Evolutionary conservation across 2,329 filamentous ascomycete genomes (phyloP).

Genomic region (Arachnopeziza araneosa): DNA sequence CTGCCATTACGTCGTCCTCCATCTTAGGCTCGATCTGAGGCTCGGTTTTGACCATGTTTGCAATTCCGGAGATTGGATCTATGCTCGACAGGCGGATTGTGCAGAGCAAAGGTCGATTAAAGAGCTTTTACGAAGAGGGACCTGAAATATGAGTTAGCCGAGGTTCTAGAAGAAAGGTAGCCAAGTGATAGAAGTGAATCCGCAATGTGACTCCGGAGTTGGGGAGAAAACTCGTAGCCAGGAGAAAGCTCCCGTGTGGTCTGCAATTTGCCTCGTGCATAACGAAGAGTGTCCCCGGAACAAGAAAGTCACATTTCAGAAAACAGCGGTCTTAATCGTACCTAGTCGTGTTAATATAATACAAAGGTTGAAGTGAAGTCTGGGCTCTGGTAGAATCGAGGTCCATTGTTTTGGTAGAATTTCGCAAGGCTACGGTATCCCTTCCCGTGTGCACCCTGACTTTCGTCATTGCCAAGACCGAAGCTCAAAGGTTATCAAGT

Average conservation of each 20-base stretch:
- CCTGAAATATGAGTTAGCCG: background rate
- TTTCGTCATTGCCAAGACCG: background rate
- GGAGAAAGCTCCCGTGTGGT: background rate
- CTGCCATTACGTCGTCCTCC: slow-evolving; percentile 22
- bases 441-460: background rate
- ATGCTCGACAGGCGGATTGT: background rate
- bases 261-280: no score
- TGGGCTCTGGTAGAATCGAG: background rate
- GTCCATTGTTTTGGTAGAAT: background rate
- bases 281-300: no score
- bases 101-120: background rate
- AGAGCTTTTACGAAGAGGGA: background rate
- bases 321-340: background rate
- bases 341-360: background rate
- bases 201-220: background rate
- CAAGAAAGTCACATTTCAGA: background rate
- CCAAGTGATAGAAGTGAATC: background rate
- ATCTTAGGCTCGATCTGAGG: slow-evolving; percentile 23
- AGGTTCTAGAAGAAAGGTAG: background rate
- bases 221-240: background rate
- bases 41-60: slow-evolving; percentile 27
- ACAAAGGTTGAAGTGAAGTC: background rate
- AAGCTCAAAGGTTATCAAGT: background rate
- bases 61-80: background rate
- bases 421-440: background rate